These are phyloP conservation scores for Porodaedalea pini DNA, from an alignment of 1,284 basidiomycete species.

Conservation along the genomic window DNA sequence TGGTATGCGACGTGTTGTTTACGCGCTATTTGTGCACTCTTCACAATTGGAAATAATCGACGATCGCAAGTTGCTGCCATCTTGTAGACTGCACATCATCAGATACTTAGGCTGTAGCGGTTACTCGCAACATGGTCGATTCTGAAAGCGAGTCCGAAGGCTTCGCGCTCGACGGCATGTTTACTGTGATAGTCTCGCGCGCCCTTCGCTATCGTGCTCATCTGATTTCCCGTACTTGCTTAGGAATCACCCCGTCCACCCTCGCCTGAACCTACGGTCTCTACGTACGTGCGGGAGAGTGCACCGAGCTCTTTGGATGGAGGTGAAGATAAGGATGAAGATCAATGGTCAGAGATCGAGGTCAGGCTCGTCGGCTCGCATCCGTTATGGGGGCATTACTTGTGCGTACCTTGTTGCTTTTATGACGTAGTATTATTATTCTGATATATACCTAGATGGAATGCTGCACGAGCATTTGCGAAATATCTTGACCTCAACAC, in stretches of 20 bases:
- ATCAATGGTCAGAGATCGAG: conserved; percentile 46
- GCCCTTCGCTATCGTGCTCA: neutral
- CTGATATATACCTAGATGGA: conserved; percentile 60
- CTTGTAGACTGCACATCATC: too few species aligned
- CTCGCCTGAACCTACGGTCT: conserved; percentile 6
- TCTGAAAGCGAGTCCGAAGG: neutral
- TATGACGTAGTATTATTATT: neutral
- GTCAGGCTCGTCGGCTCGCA: conserved; percentile 84
- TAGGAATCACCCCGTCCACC: conserved; percentile 14
- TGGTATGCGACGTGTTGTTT: too few species aligned
- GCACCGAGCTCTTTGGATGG: neutral
- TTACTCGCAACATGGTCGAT: too few species aligned
- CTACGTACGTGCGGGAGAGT: conserved; percentile 2
- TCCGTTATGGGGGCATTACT: conserved; percentile 87
- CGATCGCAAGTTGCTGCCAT: too few species aligned
- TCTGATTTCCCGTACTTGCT: neutral
- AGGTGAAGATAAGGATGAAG: conserved; percentile 8
- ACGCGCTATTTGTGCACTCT: too few species aligned
- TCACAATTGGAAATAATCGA: too few species aligned
- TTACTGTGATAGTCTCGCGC: neutral
- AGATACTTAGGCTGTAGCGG: too few species aligned
- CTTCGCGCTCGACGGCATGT: conserved; percentile 6
- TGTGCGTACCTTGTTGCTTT: conserved; percentile 47
- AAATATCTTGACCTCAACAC: conserved; percentile 64
- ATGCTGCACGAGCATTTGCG: conserved; percentile 75